Percentiles rank a stretch among this genome's conserved stretches.
Conservation (phyloP, 768 basidiomycete species). For the Asterophora lycoperdoides region DNA sequence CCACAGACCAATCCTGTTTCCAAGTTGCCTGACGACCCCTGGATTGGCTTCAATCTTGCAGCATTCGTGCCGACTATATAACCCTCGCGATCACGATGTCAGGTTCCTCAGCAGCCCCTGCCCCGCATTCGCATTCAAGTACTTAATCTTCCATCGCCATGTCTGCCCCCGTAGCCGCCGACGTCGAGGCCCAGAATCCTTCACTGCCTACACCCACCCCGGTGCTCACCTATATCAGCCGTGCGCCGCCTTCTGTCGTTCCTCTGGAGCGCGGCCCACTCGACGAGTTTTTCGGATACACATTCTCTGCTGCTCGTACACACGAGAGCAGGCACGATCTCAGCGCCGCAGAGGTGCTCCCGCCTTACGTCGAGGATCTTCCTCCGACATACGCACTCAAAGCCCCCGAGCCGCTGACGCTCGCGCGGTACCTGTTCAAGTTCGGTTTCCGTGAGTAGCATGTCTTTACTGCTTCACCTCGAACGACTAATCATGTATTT, state of each 20-base stretch:
- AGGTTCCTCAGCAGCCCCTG: neutral
- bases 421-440: conserved; percentile 58
- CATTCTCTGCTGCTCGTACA: conserved; percentile 28
- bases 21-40: neutral
- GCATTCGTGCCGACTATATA: neutral
- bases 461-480: neutral
- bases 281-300: conserved; percentile 36
- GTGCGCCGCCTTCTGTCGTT: conserved; percentile 15
- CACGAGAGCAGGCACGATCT: conserved; percentile 40
- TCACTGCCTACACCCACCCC: conserved; percentile 12
- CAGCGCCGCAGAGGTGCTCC: conserved; percentile 31
- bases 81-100: neutral
- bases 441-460: conserved; percentile 54
- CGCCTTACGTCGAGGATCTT: conserved; percentile 42
- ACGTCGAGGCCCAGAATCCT: conserved; percentile 13
- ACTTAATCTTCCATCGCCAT: conserved; percentile 9
- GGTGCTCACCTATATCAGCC: conserved; percentile 18
- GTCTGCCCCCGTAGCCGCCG: conserved; percentile 13
- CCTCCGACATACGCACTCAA: conserved; percentile 34
- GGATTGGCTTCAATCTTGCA: neutral
- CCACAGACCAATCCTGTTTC: neutral
- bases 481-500: conserved; percentile 7
- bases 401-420: conserved; percentile 45
- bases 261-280: conserved; percentile 20
- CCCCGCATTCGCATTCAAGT: neutral